phyloP scores from a whole-genome alignment of 2,329 filamentous ascomycete species.

The Sclerotinia glacialis region DNA sequence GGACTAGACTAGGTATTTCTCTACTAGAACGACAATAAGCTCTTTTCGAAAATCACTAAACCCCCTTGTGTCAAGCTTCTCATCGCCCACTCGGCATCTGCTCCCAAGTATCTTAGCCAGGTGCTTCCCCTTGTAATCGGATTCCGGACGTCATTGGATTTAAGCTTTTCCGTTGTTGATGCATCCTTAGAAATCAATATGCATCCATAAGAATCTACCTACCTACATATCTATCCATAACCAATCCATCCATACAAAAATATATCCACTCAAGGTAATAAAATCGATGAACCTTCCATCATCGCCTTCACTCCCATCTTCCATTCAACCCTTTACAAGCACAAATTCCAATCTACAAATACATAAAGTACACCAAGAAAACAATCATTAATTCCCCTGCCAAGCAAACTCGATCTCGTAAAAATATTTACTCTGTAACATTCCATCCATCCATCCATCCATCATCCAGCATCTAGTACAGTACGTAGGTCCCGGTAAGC shows the following conservation, averaged over 20 bases:
- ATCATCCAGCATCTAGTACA: background rate
- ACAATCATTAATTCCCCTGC: background rate
- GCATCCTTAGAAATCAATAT: constrained; percentile 1
- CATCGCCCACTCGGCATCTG: background rate
- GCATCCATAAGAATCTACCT: too few species aligned
- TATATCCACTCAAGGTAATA: background rate
- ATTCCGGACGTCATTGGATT: background rate
- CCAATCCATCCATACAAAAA: background rate
- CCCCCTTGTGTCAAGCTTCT: background rate
- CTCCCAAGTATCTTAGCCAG: background rate
- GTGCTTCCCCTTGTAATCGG: background rate
- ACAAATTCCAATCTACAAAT: too few species aligned
- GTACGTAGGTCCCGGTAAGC: background rate
- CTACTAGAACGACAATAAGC: too few species aligned
- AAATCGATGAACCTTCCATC: background rate
- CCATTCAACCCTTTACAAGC: background rate
- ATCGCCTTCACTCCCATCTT: background rate
- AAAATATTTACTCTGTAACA: too few species aligned
- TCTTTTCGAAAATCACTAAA: too few species aligned
- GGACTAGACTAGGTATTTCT: too few species aligned
- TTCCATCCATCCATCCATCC: background rate
- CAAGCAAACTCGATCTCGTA: background rate
- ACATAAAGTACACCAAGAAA: too few species aligned
- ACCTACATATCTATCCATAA: too few species aligned
- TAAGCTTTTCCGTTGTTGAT: background rate